A percentile compares a stretch with the other conserved stretches of the same genome.
Conservation (phyloP, 169 alveolate species). For the Plasmodium gallinaceum region DNA sequence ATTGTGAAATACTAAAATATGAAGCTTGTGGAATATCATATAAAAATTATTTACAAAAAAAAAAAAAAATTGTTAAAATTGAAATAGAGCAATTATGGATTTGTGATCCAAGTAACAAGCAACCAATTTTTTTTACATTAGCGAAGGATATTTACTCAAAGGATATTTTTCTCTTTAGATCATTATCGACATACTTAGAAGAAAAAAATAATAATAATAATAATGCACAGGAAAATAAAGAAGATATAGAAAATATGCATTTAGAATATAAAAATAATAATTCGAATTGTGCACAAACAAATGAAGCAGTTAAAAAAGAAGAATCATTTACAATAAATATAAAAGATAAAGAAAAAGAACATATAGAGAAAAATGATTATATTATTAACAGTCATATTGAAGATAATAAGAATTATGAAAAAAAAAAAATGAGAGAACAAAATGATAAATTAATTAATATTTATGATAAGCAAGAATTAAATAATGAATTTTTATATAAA, state of each 20-base stretch:
- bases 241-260: background rate
- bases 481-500: too few species aligned
- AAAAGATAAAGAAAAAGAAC: background rate
- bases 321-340: slow-evolving; percentile 1
- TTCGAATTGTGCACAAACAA: too few species aligned
- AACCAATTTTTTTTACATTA: slow-evolving; percentile 75
- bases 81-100: slow-evolving; percentile 78
- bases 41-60: slow-evolving; percentile 69
- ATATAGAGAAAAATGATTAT: background rate
- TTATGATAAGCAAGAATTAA: too few species aligned
- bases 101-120: slow-evolving; percentile 76
- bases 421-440: too few species aligned
- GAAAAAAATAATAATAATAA: slow-evolving; percentile 24
- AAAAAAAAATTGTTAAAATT: slow-evolving; percentile 60
- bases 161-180: slow-evolving; percentile 59
- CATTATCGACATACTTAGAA: slow-evolving; percentile 62
- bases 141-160: slow-evolving; percentile 67
- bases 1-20: slow-evolving; percentile 56
- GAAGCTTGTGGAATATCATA: slow-evolving; percentile 77
- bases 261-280: background rate
- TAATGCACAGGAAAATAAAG: background rate
- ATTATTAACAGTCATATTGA: slow-evolving; percentile 25
- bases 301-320: background rate
- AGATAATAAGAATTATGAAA: background rate
- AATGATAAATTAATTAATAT: too few species aligned